Conservation (phyloP, 768 basidiomycete species). For the Xanthoconium stramineum region DNA sequence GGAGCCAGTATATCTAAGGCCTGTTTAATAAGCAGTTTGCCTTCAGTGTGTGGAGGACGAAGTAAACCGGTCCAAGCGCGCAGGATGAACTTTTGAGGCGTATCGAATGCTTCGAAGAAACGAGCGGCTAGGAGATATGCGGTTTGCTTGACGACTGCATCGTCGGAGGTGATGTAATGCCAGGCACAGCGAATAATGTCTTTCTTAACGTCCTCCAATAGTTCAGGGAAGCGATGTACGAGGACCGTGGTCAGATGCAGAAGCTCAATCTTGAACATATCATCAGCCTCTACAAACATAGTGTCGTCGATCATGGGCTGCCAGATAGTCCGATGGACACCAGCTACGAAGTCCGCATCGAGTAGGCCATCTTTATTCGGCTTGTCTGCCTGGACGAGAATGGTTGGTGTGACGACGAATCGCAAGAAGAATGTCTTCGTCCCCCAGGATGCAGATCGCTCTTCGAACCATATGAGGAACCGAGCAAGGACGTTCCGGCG, state of each 20-base stretch:
- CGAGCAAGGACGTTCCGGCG: conserved; percentile 82
- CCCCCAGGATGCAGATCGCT: conserved; percentile 55
- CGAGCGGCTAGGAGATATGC: conserved; percentile 87
- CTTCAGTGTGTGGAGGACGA: conserved; percentile 76
- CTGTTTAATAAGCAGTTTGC: conserved; percentile 71
- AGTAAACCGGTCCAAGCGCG: conserved; percentile 90
- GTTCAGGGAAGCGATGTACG: conserved; percentile 76
- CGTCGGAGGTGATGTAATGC: conserved; percentile 82
- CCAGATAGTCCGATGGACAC: conserved; percentile 78
- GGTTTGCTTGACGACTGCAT: conserved; percentile 89
- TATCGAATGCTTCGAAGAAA: conserved; percentile 87
- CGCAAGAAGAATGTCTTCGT: conserved; percentile 82
- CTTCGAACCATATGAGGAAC: conserved; percentile 83
- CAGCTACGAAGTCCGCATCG: conserved; percentile 65
- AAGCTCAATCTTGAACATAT: conserved; percentile 87
- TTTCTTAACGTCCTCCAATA: conserved; percentile 81
- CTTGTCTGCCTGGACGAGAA: conserved; percentile 71
- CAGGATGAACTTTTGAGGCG: conserved; percentile 87
- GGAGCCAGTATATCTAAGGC: conserved; percentile 87
- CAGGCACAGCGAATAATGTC: conserved; percentile 93
- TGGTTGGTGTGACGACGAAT: conserved; percentile 81
- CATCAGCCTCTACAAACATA: conserved; percentile 61
- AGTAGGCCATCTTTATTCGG: conserved; percentile 58
- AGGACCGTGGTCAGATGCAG: conserved; percentile 86
- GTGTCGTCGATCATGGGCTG: conserved; percentile 61